A percentile compares a stretch with the other conserved stretches of the same genome.
These are phyloP conservation scores for Spongospora subterranea DNA, from an alignment of 208 protist genomes.

Conservation along the genomic window DNA sequence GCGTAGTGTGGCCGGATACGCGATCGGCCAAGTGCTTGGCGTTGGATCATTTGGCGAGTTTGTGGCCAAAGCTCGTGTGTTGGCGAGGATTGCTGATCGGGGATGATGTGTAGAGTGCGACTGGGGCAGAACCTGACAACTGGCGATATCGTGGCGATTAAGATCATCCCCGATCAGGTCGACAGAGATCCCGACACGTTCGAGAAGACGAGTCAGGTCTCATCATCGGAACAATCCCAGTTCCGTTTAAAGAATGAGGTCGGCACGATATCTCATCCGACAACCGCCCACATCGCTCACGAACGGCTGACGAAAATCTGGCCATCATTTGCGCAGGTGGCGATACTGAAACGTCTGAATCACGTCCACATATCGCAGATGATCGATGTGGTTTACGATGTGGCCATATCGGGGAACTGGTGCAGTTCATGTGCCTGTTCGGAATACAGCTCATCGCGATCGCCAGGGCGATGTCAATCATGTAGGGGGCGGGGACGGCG, in stretches of 20 bases:
- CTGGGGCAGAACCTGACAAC: conserved; percentile 1
- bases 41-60: conserved; percentile 35
- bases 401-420: neutral
- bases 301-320: neutral
- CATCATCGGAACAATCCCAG: too few relatives aligned
- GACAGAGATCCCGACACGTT: too few relatives aligned
- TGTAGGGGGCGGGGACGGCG: neutral
- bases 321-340: neutral
- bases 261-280: too few relatives aligned
- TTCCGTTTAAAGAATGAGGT: neutral
- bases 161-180: neutral
- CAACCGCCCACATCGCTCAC: too few relatives aligned
- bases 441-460: neutral
- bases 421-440: conserved; percentile 35
- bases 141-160: conserved; percentile 9
- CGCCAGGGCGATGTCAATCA: neutral
- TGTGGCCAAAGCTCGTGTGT: neutral
- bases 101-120: neutral
- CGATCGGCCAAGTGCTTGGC: neutral
- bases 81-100: neutral
- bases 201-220: too few relatives aligned
- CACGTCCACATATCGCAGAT: neutral
- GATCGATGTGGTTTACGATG: conserved; percentile 6
- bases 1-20: neutral
- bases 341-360: neutral